Base-by-base conservation (phyloP, 1,284 basidiomycete genomes). In the Boletus smithii region DNA sequence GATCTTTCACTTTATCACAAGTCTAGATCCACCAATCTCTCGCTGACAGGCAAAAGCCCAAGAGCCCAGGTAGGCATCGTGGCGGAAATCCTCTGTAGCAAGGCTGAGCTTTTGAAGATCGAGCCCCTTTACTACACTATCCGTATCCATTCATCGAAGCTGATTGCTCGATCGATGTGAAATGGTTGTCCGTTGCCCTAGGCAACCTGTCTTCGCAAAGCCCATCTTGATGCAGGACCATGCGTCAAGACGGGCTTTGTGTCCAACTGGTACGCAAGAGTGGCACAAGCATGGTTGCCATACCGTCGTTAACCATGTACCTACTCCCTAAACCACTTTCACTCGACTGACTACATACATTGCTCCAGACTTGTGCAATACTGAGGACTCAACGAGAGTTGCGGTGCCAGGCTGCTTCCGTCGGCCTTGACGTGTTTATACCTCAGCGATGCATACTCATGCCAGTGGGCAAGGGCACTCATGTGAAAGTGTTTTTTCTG, bases 161-260 rank as follows among this genome's bases (percentile, higher is more conserved):
- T 37, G 2, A n/a, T 37, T 30, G 7, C 32, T 24, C 23, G 23
- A 5, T 42, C 29, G 20, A 13, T 14, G 10, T 32, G 14, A 23
- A 34, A 14, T 17, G 8, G 10, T 29, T 26, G 8, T 37, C 22
- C 32, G 16, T 6, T 17, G 41, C 29, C 24, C 18, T 27, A 22
- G 16, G 23, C 1, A 13, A 27, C 42, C 29, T 20, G 38, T 42
- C 39, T 36, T 50, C 49, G 41, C 57, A 58, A 56, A 58, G 46
- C 51, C 39, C 59, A 49, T 48, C 57, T 60, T 49, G 48, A 44
- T 44, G 54, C 50, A 55, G 26, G 38, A 16, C 29, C 10, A n/a
- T 42, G 44, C 27, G 14, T 32, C 31, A 42, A 42, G 59, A 20
- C 11, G 34, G 11, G 33, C 29, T 45, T 24, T 54, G 47, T 38